Evolutionary conservation across 1,139 yeast genomes (phyloP).

Genomic region (Candida sp.): DNA sequence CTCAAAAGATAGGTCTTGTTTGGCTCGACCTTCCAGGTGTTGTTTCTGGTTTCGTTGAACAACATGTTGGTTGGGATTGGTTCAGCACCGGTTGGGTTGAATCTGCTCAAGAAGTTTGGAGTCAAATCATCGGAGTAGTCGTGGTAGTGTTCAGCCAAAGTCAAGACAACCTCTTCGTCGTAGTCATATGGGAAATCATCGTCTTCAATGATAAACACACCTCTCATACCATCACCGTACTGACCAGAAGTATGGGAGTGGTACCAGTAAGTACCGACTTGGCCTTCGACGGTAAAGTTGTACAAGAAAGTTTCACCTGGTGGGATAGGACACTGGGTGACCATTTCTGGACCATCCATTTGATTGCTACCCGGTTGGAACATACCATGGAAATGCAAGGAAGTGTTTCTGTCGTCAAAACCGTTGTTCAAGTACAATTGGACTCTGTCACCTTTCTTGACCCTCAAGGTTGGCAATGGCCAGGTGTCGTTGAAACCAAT

Average conservation of each 20-base stretch:
- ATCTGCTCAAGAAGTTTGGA: conserved; percentile 55
- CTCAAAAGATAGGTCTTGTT: conserved; percentile 67
- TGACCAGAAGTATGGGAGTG: conserved; percentile 83
- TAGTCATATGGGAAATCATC: conserved; percentile 58
- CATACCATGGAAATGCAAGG: conserved; percentile 80
- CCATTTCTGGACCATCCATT: conserved; percentile 83
- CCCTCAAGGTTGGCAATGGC: conserved; percentile 76
- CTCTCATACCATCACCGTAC: conserved; percentile 80
- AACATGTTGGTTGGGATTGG: conserved; percentile 73
- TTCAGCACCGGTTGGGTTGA: conserved; percentile 85
- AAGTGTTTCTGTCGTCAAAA: conserved; percentile 55
- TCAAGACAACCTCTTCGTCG: conserved; percentile 63
- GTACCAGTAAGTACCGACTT: conserved; percentile 81
- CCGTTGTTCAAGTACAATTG: conserved; percentile 62
- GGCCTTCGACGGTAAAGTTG: conserved; percentile 66
- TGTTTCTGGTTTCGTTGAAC: conserved; percentile 66
- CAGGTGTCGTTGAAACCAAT: conserved; percentile 73
- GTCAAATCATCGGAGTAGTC: conserved; percentile 47
- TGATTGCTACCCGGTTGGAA: conserved; percentile 62
- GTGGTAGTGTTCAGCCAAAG: conserved; percentile 70
- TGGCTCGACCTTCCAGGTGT: conserved; percentile 60
- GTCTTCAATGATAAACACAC: conserved; percentile 71
- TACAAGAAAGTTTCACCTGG: conserved; percentile 67
- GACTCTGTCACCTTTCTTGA: conserved; percentile 66
- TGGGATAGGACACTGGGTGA: conserved; percentile 79